Base-by-base conservation (phyloP, 768 basidiomycete genomes). In the Obba rivulosa region DNA sequence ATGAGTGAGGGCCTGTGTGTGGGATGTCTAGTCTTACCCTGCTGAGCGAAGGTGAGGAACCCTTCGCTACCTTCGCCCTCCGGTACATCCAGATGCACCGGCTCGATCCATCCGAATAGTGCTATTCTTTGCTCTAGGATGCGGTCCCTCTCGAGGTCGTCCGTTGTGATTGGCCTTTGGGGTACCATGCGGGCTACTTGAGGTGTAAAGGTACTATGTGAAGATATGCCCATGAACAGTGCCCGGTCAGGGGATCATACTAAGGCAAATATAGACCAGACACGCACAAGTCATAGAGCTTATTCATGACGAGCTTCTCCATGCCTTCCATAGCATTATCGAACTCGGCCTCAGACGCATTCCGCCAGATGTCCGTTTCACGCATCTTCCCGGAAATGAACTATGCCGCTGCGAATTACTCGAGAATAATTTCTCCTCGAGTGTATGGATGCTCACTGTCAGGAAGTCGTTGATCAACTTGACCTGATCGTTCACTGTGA, bases 251-350 rank as follows among this genome's bases (percentile, higher is more conserved):
- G 31, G n/a, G n/a, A n/a, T n/a, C n/a, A n/a, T n/a, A n/a, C n/a
- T 2, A 45, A 23, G 18, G 22, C 10, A 1, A 36, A 25, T 41
- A 18, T 20, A 43, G 41, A 49, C 17, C 2, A 10, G 4, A 18
- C 13, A 80, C 87, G 62, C 53, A 97, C 94, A 89, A 92, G 58
- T 93, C 91, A 65, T 96, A 98, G 45, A 98, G 70, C 44, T 92
- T 75, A 59, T 98, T 99, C 96, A 99, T 98, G 56, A 99, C 96
- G 7, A 99, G 78, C 66, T 99, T 99, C 75, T 99, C 96, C 92
- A 98, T 97, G 44, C 93, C 94, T 67, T 99, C 96, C 73, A 92
- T 80, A 0, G 93, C 92, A 58, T 95, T 94, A 46, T 98, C 96
- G 55, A 99, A 97, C 65, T 98, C 93, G 5, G 72, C 69, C 18